Evolutionary conservation across 768 basidiomycete species (phyloP).

Genomic region (Multifurca ochricompacta): DNA sequence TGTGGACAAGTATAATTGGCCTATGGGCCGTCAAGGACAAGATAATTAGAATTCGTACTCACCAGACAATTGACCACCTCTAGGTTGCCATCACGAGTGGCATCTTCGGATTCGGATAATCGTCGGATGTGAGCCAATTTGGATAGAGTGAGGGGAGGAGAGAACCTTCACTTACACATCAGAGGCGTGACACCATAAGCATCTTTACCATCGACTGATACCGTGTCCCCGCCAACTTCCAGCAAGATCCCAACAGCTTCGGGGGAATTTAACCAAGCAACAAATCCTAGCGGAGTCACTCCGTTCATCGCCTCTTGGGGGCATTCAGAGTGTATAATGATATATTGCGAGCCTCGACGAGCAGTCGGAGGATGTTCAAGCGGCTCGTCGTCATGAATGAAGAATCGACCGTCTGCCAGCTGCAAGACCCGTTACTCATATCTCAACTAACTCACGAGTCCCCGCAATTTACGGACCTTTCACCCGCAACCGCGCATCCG

Average conservation of each 20-base stretch:
- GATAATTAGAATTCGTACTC: slow-evolving; percentile 24
- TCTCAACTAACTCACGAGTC: background rate
- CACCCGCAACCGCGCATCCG: slow-evolving; percentile 64
- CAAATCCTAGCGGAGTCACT: slow-evolving; percentile 70
- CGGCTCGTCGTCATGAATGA: slow-evolving; percentile 53
- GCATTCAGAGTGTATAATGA: slow-evolving; percentile 67
- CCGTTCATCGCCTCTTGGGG: slow-evolving; percentile 65
- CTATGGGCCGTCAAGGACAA: background rate
- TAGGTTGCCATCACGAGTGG: slow-evolving; percentile 62
- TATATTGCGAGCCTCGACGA: slow-evolving; percentile 48
- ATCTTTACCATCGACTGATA: slow-evolving; percentile 70
- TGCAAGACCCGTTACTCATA: slow-evolving; percentile 22
- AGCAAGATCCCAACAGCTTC: slow-evolving; percentile 56
- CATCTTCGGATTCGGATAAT: slow-evolving; percentile 46
- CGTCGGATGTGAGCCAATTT: slow-evolving; percentile 2
- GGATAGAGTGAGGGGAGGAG: slow-evolving; percentile 3
- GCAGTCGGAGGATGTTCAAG: slow-evolving; percentile 46
- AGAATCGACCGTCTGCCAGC: slow-evolving; percentile 66
- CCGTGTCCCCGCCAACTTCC: slow-evolving; percentile 49
- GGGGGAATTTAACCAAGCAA: slow-evolving; percentile 66
- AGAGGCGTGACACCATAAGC: slow-evolving; percentile 68
- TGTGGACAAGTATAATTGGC: background rate
- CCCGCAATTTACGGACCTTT: slow-evolving; percentile 42
- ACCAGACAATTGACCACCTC: slow-evolving; percentile 64
- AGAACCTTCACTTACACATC: slow-evolving; percentile 70